These are phyloP conservation scores for Lagenidium sp. DNA, from an alignment of 352 stramenopile species.

Conservation along the genomic window DNA sequence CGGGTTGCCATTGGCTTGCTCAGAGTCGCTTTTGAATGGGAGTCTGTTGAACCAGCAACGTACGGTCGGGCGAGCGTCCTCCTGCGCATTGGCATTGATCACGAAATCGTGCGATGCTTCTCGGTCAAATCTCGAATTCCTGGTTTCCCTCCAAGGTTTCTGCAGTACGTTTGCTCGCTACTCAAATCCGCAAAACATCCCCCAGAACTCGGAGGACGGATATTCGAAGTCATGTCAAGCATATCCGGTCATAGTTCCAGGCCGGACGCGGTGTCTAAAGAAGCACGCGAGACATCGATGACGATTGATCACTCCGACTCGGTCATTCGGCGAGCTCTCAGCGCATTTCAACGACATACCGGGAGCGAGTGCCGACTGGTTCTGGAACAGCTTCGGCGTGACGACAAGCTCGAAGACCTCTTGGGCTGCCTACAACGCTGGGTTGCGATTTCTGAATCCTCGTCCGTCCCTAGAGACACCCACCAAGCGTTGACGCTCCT, in stretches of 20 bases:
- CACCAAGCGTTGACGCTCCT: background rate
- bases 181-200: constrained; percentile 5
- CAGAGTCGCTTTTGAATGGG: too few relatives aligned
- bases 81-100: too few relatives aligned
- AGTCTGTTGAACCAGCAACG: too few relatives aligned
- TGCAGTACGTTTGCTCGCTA: constrained; percentile 1
- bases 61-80: too few relatives aligned
- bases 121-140: too few relatives aligned
- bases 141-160: constrained; percentile 1
- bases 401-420: constrained; percentile 10
- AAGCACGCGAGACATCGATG: background rate
- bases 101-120: too few relatives aligned
- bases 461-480: background rate
- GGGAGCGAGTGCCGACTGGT: background rate
- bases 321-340: constrained; percentile 4
- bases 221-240: constrained; percentile 9
- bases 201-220: constrained; percentile 6
- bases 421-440: constrained; percentile 7
- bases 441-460: constrained; percentile 2
- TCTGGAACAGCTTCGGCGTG: background rate
- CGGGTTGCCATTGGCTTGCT: too few relatives aligned
- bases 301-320: constrained; percentile 7
- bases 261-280: background rate
- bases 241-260: background rate
- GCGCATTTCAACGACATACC: background rate